Evolutionary conservation across 306 rosid genomes (phyloP).

Genomic region (Acmispon strigosus): DNA sequence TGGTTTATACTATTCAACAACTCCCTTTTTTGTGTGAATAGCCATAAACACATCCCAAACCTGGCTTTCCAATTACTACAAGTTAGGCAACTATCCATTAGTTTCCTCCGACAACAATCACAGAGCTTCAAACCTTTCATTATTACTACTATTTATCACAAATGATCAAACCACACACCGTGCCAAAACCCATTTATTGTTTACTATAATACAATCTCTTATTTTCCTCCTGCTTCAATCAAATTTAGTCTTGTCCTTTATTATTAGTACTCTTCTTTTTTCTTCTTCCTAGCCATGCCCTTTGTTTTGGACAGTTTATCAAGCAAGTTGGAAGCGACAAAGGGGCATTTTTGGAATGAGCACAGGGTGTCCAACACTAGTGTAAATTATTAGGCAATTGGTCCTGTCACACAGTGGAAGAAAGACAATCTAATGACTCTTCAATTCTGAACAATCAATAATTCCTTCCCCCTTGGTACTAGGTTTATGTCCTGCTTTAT

Average conservation of each 20-base stretch:
- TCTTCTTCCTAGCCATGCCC: not conserved
- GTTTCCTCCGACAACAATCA: not conserved
- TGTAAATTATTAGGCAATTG: not conserved
- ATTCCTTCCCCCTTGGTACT: not conserved
- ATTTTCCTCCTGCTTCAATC: not conserved
- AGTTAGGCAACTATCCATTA: not conserved
- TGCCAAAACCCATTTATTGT: not conserved
- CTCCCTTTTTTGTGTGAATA: too few relatives aligned
- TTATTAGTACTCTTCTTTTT: not conserved
- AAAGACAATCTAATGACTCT: not conserved
- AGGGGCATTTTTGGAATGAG: not conserved
- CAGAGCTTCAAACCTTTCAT: not conserved
- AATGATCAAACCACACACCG: conserved; percentile 4
- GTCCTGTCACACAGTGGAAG: not conserved
- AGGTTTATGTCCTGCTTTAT: not conserved
- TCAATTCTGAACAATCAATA: not conserved
- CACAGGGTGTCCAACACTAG: not conserved
- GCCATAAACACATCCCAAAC: too few relatives aligned
- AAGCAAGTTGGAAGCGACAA: not conserved
- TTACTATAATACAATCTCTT: not conserved
- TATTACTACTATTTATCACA: not conserved
- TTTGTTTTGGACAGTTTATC: not conserved
- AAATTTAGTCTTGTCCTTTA: not conserved
- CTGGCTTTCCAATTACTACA: too few relatives aligned
- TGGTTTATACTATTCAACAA: too few relatives aligned